A percentile compares a stretch with the other conserved stretches of the same genome.
Evolutionary conservation across 1,284 basidiomycete genomes (phyloP).

Genomic region (Austroboletus olivaceoglutinosus): DNA sequence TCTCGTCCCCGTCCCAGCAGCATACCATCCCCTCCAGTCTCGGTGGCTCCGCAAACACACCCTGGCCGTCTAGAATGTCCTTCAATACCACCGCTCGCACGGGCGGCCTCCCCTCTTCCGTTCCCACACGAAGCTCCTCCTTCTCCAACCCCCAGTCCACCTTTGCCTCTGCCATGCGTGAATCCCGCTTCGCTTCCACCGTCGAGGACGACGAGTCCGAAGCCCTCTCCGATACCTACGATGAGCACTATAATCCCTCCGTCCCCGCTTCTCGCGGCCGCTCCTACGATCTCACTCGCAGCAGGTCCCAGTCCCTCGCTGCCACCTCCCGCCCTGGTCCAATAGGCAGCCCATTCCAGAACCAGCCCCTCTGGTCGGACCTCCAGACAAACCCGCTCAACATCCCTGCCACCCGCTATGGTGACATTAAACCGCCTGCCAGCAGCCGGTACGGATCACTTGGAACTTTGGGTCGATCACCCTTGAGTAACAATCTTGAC

Average conservation of each 20-base stretch:
- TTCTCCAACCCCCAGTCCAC: conserved; percentile 57
- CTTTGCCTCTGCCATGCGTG: conserved; percentile 63
- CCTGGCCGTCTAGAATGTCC: conserved; percentile 43
- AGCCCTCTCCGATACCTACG: conserved; percentile 51
- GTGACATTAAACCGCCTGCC: conserved; percentile 60
- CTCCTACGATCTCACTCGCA: conserved; percentile 61
- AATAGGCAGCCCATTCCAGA: conserved; percentile 45
- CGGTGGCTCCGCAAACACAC: conserved; percentile 37
- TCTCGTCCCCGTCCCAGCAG: conserved; percentile 52
- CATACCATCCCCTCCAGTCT: conserved; percentile 49
- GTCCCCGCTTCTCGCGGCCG: conserved; percentile 47
- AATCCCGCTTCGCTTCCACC: conserved; percentile 59
- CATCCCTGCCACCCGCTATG: conserved; percentile 52
- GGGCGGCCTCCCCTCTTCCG: conserved; percentile 40
- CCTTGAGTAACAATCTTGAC: conserved; percentile 43
- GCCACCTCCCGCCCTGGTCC: conserved; percentile 52
- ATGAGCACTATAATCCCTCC: conserved; percentile 49
- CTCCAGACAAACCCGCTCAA: conserved; percentile 49
- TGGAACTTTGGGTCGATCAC: conserved; percentile 53
- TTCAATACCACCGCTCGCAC: conserved; percentile 35
- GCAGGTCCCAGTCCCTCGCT: conserved; percentile 73
- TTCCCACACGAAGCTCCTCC: conserved; percentile 63
- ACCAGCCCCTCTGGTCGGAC: conserved; percentile 53
- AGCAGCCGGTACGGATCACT: conserved; percentile 64
- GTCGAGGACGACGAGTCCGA: conserved; percentile 75